Percentiles rank a stretch among this genome's conserved stretches.
Conservation (phyloP, 371 early-diverging fungal genomes). For the Mucor velutinosus region DNA sequence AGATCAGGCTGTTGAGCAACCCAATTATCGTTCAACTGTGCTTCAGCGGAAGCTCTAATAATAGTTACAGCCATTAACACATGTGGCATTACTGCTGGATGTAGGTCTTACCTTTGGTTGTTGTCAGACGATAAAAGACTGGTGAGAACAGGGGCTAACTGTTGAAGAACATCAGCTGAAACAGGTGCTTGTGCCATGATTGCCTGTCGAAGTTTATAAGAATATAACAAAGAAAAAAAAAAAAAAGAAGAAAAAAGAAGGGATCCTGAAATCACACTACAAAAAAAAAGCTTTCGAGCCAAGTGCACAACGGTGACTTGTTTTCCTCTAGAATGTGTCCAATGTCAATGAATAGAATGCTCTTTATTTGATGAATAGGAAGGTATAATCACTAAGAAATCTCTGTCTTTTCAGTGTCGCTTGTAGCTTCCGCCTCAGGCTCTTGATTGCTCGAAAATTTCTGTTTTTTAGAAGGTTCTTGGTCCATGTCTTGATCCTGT, state of each 20-base stretch:
- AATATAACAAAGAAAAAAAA: constrained; percentile 4
- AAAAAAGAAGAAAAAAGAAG: not conserved
- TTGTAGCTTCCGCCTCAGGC: not conserved
- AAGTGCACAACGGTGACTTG: constrained; percentile 9
- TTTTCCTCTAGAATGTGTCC: constrained; percentile 13
- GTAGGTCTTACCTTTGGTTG: constrained; percentile 37
- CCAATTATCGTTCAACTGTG: constrained; percentile 74
- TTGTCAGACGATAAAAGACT: constrained; percentile 67
- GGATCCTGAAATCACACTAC: not conserved
- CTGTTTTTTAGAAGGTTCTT: not conserved
- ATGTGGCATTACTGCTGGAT: constrained; percentile 9
- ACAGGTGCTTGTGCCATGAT: constrained; percentile 47
- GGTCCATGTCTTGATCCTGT: not conserved
- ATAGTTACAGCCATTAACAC: too few relatives aligned
- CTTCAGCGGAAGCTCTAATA: constrained; percentile 70
- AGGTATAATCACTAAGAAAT: not conserved
- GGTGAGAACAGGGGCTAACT: constrained; percentile 60
- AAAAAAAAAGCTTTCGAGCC: constrained; percentile 5
- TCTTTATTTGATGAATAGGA: not conserved
- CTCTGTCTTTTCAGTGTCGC: not conserved
- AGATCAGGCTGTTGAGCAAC: constrained; percentile 68
- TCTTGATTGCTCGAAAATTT: not conserved
- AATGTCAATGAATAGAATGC: not conserved
- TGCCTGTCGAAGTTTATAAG: constrained; percentile 19
- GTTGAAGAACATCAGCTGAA: constrained; percentile 60